A percentile compares a stretch with the other conserved stretches of the same genome.
Evolutionary conservation across 805 yeast genomes (phyloP).

Genomic region (Yamadazyma nakazawae): DNA sequence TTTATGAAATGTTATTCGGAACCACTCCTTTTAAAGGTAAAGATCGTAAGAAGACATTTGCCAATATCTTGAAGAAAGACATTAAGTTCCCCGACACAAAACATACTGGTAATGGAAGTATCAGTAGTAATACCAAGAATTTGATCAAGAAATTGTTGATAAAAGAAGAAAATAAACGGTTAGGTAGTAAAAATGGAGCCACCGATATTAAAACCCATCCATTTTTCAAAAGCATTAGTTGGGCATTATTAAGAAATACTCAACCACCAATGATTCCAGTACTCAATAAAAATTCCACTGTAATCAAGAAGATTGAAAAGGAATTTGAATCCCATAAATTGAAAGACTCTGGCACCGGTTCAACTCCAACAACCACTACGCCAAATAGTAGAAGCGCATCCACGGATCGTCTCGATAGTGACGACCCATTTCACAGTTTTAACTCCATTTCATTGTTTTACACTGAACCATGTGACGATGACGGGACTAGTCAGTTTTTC

Average conservation of each 20-base stretch:
- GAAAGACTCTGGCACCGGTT: background rate
- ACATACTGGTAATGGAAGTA: conserved; percentile 30
- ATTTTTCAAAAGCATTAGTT: conserved; percentile 85
- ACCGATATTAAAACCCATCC: conserved; percentile 89
- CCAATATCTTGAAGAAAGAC: conserved; percentile 80
- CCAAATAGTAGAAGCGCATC: background rate
- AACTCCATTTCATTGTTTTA: conserved; percentile 84
- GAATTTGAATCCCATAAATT: conserved; percentile 16
- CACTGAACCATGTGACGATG: conserved; percentile 40
- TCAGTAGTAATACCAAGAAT: conserved; percentile 74
- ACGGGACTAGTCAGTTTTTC: conserved; percentile 33
- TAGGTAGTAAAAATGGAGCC: conserved; percentile 94
- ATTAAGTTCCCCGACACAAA: conserved; percentile 65
- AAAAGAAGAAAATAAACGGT: conserved; percentile 83
- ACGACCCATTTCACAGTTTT: conserved; percentile 81
- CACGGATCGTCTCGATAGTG: conserved; percentile 21
- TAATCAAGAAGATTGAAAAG: conserved; percentile 17
- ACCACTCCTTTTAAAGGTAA: conserved; percentile 95
- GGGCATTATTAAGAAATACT: conserved; percentile 92
- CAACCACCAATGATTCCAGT: conserved; percentile 96
- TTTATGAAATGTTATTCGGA: conserved; percentile 93
- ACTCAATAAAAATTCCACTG: conserved; percentile 32
- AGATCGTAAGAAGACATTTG: conserved; percentile 84
- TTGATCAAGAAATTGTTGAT: conserved; percentile 77
- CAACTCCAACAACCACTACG: conserved; percentile 3